Percentiles rank a stretch among this genome's conserved stretches.
Conservation (phyloP, 2,329 filamentous ascomycete genomes). For the Botrytis porri region DNA sequence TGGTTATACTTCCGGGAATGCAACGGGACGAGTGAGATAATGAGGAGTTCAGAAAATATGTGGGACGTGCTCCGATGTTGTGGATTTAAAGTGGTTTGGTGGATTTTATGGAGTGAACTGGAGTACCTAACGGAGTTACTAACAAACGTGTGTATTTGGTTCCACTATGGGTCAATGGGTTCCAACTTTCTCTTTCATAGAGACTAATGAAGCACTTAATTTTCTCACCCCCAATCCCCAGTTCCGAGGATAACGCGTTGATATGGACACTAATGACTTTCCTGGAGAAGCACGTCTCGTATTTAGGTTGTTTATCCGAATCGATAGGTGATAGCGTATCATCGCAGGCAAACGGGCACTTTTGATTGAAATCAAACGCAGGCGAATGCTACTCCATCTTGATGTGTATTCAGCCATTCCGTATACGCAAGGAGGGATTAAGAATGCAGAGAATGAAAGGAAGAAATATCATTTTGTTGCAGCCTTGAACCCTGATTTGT, state of each 20-base stretch:
- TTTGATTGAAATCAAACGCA: not conserved
- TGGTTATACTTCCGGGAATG: not conserved
- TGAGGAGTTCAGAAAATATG: not conserved
- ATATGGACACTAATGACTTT: not conserved
- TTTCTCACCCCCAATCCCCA: not conserved
- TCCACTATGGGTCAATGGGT: not conserved
- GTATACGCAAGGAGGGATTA: not conserved
- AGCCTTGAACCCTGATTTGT: not conserved
- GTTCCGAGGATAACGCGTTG: conserved; percentile 6
- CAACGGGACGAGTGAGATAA: not conserved
- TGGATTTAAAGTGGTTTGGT: conserved; percentile 7
- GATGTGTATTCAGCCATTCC: not conserved
- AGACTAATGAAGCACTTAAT: not conserved
- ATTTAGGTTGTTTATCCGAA: not conserved
- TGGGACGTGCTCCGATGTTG: conserved; percentile 5
- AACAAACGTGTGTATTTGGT: not conserved
- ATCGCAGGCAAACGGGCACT: not conserved
- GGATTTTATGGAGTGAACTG: conserved; percentile 11
- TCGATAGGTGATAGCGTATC: not conserved
- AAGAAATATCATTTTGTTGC: not conserved
- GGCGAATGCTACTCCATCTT: not conserved
- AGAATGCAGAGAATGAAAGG: not conserved
- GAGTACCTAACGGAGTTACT: not conserved
- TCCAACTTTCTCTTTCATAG: conserved; percentile 1
- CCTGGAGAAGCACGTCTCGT: not conserved